These are phyloP conservation scores for Arachis monticola DNA, from an alignment of 331 rosid species.

Conservation along the genomic window DNA sequence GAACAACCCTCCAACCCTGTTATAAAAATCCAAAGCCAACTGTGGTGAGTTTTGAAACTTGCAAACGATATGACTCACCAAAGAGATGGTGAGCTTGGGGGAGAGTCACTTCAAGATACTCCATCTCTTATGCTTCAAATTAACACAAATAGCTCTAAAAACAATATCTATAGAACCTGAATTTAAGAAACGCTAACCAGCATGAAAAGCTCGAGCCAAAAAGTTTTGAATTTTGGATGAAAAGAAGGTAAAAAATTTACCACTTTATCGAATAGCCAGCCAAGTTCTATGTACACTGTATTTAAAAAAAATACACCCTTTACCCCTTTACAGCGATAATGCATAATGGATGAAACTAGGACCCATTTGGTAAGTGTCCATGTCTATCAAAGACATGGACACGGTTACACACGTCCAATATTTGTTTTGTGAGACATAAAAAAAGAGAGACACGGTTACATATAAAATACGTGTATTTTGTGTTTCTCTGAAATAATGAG, in stretches of 20 bases:
- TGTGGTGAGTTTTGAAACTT: slow-evolving; percentile 51
- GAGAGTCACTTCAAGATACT: slow-evolving; percentile 50
- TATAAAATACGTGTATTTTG: no score
- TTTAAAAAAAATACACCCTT: background rate
- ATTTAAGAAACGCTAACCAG: slow-evolving; percentile 48
- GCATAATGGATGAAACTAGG: background rate
- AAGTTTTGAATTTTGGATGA: slow-evolving; percentile 32
- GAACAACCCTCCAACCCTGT: slow-evolving; percentile 42
- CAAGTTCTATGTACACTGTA: background rate
- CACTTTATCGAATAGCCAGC: background rate
- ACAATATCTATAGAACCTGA: slow-evolving; percentile 54
- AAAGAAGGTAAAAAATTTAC: slow-evolving; percentile 38
- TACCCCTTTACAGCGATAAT: no score
- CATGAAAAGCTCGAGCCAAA: slow-evolving; percentile 43
- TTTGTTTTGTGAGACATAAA: no score
- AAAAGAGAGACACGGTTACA: no score
- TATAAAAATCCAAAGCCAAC: slow-evolving; percentile 58
- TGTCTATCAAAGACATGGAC: no score
- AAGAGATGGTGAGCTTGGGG: slow-evolving; percentile 44
- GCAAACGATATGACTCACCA: slow-evolving; percentile 51
- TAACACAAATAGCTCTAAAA: slow-evolving; percentile 54
- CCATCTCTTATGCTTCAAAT: slow-evolving; percentile 61
- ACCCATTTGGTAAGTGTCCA: no score
- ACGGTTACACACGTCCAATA: no score
- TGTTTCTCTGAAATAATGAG: no score